phyloP scores from a whole-genome alignment of 306 rosid species.

The Pyrus pyrifolia region DNA sequence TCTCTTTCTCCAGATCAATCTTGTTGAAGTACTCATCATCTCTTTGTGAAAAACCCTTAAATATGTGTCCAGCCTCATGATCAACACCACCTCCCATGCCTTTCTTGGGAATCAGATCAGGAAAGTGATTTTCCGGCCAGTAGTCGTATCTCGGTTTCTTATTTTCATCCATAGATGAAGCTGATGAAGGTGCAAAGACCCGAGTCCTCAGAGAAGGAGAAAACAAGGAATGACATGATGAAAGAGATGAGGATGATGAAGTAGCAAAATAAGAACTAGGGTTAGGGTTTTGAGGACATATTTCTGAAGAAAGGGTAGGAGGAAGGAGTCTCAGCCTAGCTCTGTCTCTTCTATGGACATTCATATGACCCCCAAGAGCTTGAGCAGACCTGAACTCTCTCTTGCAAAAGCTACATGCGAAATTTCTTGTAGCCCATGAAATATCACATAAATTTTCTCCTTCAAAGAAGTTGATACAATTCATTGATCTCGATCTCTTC shows the following conservation, averaged over 20 bases:
- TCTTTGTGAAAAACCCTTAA: conserved; percentile 17
- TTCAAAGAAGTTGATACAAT: conserved; percentile 26
- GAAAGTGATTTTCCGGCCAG: neutral
- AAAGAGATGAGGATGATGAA: conserved; percentile 7
- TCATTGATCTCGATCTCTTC: conserved; percentile 10
- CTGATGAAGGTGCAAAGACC: conserved; percentile 14
- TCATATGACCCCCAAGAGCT: conserved; percentile 89
- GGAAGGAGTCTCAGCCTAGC: conserved; percentile 55
- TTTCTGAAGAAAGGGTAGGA: conserved; percentile 31
- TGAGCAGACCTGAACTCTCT: conserved; percentile 85
- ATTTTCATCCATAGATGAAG: conserved; percentile 20
- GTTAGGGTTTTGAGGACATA: conserved; percentile 13
- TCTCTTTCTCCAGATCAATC: conserved; percentile 32
- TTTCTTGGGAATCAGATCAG: neutral
- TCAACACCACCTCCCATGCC: neutral
- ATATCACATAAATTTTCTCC: conserved; percentile 28
- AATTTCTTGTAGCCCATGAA: conserved; percentile 58
- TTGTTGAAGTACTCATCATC: conserved; percentile 22
- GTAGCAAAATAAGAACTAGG: conserved; percentile 28
- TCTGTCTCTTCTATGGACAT: conserved; percentile 85
- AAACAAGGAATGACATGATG: conserved; percentile 17
- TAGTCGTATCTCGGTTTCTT: conserved; percentile 17
- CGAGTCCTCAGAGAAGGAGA: conserved; percentile 14
- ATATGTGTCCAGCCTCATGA: conserved; percentile 13
- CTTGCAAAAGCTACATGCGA: conserved; percentile 66